Evolutionary conservation across 2,329 filamentous ascomycete genomes (phyloP).

Genomic region (Aspergillus aculeatinus): DNA sequence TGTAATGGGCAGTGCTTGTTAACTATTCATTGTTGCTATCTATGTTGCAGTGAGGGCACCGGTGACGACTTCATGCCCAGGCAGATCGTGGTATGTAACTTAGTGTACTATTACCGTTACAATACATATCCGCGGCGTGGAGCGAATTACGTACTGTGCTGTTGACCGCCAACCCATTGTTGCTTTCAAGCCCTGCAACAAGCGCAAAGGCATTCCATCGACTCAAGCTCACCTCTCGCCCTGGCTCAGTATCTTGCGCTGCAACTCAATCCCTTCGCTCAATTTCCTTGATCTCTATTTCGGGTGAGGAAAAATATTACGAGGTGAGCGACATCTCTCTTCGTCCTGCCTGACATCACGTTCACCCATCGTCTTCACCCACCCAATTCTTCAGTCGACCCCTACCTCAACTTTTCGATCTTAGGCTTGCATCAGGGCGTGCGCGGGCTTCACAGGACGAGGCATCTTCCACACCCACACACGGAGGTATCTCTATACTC

Average conservation of each 20-base stretch:
- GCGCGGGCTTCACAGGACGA: background rate
- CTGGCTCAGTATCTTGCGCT: background rate
- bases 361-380: background rate
- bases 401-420: background rate
- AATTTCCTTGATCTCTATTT: too few relatives aligned
- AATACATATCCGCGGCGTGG: background rate
- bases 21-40: too few relatives aligned
- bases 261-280: background rate
- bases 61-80: background rate
- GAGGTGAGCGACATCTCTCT: too few relatives aligned
- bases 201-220: background rate
- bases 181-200: background rate
- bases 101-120: background rate
- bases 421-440: background rate
- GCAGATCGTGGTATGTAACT: background rate
- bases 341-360: background rate
- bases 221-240: background rate
- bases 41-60: too few relatives aligned
- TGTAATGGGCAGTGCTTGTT: too few relatives aligned
- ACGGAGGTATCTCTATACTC: background rate
- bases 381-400: background rate
- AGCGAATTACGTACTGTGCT: background rate
- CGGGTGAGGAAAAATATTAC: too few relatives aligned
- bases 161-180: background rate
- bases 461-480: background rate